These are phyloP conservation scores for Geotrichum candidum DNA, from an alignment of 1,139 yeast genomes.

Conservation along the genomic window DNA sequence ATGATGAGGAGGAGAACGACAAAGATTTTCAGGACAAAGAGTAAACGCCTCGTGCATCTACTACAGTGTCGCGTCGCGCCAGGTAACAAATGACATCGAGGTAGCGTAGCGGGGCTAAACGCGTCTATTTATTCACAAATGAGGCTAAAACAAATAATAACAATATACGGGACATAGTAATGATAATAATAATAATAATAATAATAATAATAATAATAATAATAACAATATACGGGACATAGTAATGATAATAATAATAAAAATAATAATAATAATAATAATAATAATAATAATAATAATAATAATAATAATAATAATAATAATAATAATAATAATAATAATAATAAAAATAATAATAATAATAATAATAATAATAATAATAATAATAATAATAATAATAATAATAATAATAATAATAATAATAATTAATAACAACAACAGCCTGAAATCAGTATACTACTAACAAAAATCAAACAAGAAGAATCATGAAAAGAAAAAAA, in stretches of 20 bases:
- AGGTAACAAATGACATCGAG: background rate
- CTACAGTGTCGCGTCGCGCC: background rate
- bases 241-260: background rate
- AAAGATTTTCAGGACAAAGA: constrained; percentile 29
- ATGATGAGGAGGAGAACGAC: constrained; percentile 35
- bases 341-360: background rate
- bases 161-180: background rate
- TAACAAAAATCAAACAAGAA: constrained; percentile 2
- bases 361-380: too few relatives aligned
- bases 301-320: too few relatives aligned
- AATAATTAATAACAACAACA: background rate
- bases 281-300: too few relatives aligned
- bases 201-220: background rate
- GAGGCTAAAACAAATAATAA: background rate
- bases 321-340: too few relatives aligned
- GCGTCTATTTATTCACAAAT: background rate
- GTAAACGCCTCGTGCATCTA: background rate
- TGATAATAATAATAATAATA: background rate
- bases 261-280: background rate
- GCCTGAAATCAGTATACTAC: background rate
- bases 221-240: background rate
- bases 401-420: background rate
- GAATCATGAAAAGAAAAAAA: constrained; percentile 6
- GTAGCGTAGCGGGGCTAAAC: background rate
- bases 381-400: too few relatives aligned